Evolutionary conservation across 345 rosid genomes (phyloP), one percentile per base, ranked within the genome.

Genomic region (Citrus trifoliata): DNA sequence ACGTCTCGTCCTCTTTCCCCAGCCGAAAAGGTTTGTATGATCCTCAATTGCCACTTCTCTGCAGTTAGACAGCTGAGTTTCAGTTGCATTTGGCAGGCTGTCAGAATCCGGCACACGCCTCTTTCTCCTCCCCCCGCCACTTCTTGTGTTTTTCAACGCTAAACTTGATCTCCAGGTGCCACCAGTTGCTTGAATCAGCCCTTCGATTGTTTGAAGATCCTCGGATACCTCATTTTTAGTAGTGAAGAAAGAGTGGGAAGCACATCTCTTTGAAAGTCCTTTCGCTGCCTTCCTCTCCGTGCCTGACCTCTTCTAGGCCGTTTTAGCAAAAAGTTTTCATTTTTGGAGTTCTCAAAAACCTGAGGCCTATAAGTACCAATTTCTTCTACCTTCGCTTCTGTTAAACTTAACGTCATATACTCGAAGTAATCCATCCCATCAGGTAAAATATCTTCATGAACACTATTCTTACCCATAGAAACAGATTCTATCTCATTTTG

Each of bases 1-100:
- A 42, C 96, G 92, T 88, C 96, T 84, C 9, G 93, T 88, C 86
- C 92, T 92, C 85, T 89, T 93, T 68, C 98, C 98, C 98, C 98
- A 93, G 67, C 94, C 93, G 30, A 86, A 80, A 67, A 91, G 87
- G 78, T 82, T 85, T 42, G 79, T 80, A 64, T 51, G 56, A 51
- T 92, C 93, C 64, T 86, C 91, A 28, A 80, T 48, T 67, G 83
- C 82, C 56, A 65, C 63, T 67, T 89, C 91, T 25, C 19, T 56
- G 63, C 86, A 82, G 56, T 82, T 82, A 18, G 82, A 84, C 38
- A 82, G 84, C 76, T 84, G 81, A 40, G 77, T 40, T 48, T 79
- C 51, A 27, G 75, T 77, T 61, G 16, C 55, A 24, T 64, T 35
- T 27, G 86, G 81, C 21, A 83, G 58, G 35, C 78, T 60, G 9